A percentile compares a stretch with the other conserved stretches of the same genome.
These are phyloP conservation scores for Cladochytrium replicatum DNA, from an alignment of 192 early-diverging fungal species.

Conservation along the genomic window DNA sequence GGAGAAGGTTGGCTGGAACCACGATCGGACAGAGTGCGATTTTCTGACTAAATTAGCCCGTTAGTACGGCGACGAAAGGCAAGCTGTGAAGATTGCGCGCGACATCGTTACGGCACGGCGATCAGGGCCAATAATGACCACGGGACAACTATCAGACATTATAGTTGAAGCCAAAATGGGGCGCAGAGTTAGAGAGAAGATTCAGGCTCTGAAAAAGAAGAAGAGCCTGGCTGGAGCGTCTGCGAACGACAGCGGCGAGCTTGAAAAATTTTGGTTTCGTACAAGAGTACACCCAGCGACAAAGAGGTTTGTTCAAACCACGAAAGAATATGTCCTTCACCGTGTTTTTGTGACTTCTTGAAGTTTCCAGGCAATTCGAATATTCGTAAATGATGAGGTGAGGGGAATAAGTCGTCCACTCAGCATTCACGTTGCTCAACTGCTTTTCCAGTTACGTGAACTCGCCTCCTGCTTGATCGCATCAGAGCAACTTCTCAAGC, in stretches of 20 bases:
- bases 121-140: constrained; percentile 40
- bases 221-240: no score
- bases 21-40: not conserved
- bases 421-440: not conserved
- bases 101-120: constrained; percentile 48
- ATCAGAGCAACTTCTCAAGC: constrained; percentile 40
- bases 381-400: constrained; percentile 64
- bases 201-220: no score
- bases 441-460: constrained; percentile 31
- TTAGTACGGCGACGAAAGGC: constrained; percentile 57
- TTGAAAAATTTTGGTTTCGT: no score
- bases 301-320: no score
- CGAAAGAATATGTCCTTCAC: no score
- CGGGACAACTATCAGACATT: constrained; percentile 41
- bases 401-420: not conserved
- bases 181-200: no score
- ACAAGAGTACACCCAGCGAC: no score
- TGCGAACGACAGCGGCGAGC: no score
- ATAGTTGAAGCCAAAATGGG: constrained; percentile 39
- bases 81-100: constrained; percentile 44
- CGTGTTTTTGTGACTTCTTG: no score
- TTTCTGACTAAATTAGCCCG: not conserved
- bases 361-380: no score
- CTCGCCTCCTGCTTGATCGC: constrained; percentile 39
- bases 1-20: constrained; percentile 1